Percentiles rank a stretch among this genome's conserved stretches.
Evolutionary conservation across 1,284 basidiomycete species (phyloP).

Genomic region (Tilletia caries): DNA sequence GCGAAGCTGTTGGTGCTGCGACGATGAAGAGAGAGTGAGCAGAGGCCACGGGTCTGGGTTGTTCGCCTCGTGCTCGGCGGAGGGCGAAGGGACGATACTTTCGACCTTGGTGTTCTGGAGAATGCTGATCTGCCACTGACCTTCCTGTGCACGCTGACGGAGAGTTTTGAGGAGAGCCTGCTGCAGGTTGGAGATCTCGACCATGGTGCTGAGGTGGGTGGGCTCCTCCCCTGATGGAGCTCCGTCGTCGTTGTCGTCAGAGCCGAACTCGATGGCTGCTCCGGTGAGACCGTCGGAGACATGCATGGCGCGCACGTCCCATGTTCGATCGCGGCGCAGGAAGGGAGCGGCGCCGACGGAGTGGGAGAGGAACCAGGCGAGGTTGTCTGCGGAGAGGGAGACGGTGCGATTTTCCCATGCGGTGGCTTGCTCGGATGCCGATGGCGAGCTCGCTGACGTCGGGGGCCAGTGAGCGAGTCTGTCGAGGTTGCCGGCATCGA

Average conservation of each 20-base stretch:
- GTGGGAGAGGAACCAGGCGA: conserved; percentile 34
- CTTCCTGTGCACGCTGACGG: conserved; percentile 27
- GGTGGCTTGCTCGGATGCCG: not conserved
- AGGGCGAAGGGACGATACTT: conserved; percentile 58
- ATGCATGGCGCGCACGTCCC: conserved; percentile 41
- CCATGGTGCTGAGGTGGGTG: conserved; percentile 37
- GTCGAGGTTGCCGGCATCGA: conserved; percentile 41
- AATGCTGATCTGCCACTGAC: conserved; percentile 59
- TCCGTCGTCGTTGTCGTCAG: no score
- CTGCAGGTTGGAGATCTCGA: conserved; percentile 49
- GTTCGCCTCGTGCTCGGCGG: conserved; percentile 38
- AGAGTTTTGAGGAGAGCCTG: conserved; percentile 47
- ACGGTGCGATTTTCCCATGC: conserved; percentile 51
- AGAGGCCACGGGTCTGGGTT: conserved; percentile 59
- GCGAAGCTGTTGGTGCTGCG: conserved; percentile 15
- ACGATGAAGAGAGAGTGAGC: conserved; percentile 14
- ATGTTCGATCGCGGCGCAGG: conserved; percentile 33
- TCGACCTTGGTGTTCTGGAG: conserved; percentile 69
- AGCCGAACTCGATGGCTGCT: conserved; percentile 45
- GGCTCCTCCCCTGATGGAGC: no score
- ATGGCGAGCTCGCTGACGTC: conserved; percentile 13
- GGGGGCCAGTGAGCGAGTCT: conserved; percentile 30
- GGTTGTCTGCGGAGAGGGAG: conserved; percentile 45
- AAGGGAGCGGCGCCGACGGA: conserved; percentile 37
- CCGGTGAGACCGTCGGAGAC: conserved; percentile 51